Percentiles rank a stretch among this genome's conserved stretches.
Conservation (phyloP, 179 eudicot genomes). For the Silene noctiflora region DNA sequence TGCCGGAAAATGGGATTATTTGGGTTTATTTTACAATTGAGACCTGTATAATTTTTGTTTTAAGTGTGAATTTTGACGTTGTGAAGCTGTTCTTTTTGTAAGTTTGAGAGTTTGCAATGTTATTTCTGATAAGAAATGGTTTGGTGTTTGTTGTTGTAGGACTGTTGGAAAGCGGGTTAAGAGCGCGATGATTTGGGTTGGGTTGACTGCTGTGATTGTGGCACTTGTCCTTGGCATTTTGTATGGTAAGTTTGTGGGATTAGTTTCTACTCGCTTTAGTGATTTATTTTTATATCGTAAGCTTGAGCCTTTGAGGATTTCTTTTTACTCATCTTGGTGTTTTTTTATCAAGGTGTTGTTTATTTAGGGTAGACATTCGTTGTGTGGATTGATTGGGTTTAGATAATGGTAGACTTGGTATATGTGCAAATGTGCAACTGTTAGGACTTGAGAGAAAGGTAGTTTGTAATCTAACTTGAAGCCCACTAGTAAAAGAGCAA, state of each 20-base stretch:
- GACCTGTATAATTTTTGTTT: neutral
- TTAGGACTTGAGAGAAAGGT: neutral
- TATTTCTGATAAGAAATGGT: neutral
- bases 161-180: conserved; percentile 61
- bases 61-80: neutral
- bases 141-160: conserved; percentile 55
- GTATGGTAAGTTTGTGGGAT: conserved; percentile 53
- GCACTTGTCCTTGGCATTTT: conserved; percentile 85
- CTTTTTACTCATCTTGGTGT: neutral
- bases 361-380: neutral
- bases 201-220: conserved; percentile 63
- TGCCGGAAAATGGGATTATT: neutral
- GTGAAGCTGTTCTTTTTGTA: neutral
- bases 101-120: neutral
- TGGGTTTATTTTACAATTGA: neutral
- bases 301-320: neutral
- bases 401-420: neutral
- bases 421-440: neutral
- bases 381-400: neutral
- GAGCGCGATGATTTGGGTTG: conserved; percentile 78
- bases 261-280: neutral
- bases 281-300: neutral
- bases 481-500: neutral
- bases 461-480: neutral
- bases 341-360: too few relatives aligned